A percentile compares a stretch with the other conserved stretches of the same genome.
phyloP scores from a whole-genome alignment of 2,329 filamentous ascomycete species.

The Cadophora malorum region DNA sequence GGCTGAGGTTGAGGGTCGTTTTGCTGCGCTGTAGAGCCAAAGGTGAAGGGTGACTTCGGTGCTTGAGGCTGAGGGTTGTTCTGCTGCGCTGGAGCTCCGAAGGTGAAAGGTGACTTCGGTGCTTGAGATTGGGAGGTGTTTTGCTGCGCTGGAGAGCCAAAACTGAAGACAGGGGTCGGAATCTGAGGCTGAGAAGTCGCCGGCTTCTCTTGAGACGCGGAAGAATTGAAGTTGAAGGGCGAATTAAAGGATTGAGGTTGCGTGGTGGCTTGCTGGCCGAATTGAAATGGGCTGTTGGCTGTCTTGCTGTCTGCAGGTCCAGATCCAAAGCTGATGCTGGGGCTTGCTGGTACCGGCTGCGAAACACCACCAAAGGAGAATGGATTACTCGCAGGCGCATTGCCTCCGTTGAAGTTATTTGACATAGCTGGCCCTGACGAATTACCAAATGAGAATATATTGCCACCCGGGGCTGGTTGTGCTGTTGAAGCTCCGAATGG shows the following conservation, averaged over 20 bases:
- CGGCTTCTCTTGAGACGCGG: constrained; percentile 6
- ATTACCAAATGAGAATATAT: constrained; percentile 27
- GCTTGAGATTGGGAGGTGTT: constrained; percentile 11
- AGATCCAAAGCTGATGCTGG: constrained; percentile 29
- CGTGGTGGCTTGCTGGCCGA: constrained; percentile 13
- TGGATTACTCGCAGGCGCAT: constrained; percentile 21
- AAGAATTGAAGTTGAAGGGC: constrained; percentile 16
- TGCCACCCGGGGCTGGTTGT: constrained; percentile 20
- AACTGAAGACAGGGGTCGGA: constrained; percentile 18
- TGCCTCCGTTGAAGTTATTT: constrained; percentile 24
- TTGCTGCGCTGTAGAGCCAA: constrained; percentile 17
- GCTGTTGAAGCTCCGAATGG: constrained; percentile 27
- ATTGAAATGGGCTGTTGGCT: constrained; percentile 21
- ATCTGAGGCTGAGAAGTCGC: constrained; percentile 5
- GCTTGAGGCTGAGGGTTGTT: constrained; percentile 2
- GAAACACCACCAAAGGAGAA: constrained; percentile 32
- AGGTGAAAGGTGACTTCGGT: constrained; percentile 24
- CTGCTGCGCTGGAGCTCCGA: constrained; percentile 16
- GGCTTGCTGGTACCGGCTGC: constrained; percentile 25
- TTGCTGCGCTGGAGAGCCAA: constrained; percentile 17
- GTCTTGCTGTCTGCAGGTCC: constrained; percentile 20
- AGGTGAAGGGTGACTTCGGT: constrained; percentile 19
- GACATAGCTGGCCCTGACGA: constrained; percentile 20
- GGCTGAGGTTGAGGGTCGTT: constrained; percentile 6
- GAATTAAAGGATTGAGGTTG: constrained; percentile 13